Percentiles rank a stretch among this genome's conserved stretches.
These are phyloP conservation scores for Stachybotrys echinatus DNA, from an alignment of 2,329 filamentous ascomycete genomes.

Conservation along the genomic window DNA sequence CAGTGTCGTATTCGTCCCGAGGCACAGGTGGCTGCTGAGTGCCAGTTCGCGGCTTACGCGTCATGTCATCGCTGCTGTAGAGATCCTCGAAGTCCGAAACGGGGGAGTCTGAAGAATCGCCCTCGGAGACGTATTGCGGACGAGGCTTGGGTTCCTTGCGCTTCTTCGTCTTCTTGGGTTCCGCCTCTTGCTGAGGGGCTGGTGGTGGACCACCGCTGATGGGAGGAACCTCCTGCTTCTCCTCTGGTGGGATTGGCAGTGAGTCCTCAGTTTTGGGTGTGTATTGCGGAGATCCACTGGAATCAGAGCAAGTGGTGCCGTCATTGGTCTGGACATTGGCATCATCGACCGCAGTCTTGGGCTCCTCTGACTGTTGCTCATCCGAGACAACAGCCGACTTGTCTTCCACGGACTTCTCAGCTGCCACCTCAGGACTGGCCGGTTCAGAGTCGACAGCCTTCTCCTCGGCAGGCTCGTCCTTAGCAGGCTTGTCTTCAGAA, in stretches of 20 bases:
- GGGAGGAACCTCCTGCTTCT: conserved; percentile 29
- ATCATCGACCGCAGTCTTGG: conserved; percentile 1
- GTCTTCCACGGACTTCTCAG: conserved; percentile 8
- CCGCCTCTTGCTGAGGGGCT: conserved; percentile 8
- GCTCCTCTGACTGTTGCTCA: conserved; percentile 1
- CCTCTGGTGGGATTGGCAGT: conserved; percentile 9
- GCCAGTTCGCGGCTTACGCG: conserved; percentile 40
- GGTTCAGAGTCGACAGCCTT: conserved; percentile 4
- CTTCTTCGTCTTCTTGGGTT: conserved; percentile 3
- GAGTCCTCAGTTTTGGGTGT: conserved; percentile 26
- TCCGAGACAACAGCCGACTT: conserved; percentile 10
- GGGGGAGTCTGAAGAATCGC: conserved; percentile 55
- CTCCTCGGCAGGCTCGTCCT: conserved; percentile 2
- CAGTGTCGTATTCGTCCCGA: conserved; percentile 41
- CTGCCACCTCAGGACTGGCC: no score
- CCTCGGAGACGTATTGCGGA: conserved; percentile 37
- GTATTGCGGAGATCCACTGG: conserved; percentile 23
- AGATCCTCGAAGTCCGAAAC: conserved; percentile 55
- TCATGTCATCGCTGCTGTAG: conserved; percentile 54
- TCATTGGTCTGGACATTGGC: conserved; percentile 10
- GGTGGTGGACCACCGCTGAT: conserved; percentile 18
- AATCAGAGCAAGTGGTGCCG: conserved; percentile 18
- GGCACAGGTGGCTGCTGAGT: conserved; percentile 26
- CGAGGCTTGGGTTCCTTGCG: conserved; percentile 12
- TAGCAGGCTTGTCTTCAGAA: conserved; percentile 4